These are phyloP conservation scores for Geotrichum candidum DNA, from an alignment of 1,139 yeast genomes.

Conservation along the genomic window DNA sequence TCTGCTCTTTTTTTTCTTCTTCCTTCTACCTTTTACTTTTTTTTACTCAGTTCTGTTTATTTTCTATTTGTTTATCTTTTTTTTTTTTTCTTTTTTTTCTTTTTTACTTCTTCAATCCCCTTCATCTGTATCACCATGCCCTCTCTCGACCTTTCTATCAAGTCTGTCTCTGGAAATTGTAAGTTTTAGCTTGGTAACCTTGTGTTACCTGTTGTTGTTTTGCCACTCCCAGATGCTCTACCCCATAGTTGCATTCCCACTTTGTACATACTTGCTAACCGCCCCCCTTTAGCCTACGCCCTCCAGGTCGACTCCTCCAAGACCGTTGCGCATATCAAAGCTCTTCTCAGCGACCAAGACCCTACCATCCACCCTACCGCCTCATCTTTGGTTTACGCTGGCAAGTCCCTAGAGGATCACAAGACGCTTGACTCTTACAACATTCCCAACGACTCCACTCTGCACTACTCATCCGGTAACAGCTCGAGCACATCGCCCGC, in stretches of 20 bases:
- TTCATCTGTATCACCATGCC: slow-evolving; percentile 1
- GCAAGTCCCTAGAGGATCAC: slow-evolving; percentile 74
- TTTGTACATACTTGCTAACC: not conserved
- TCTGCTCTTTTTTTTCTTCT: not conserved
- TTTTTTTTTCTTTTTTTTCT: not conserved
- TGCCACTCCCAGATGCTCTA: slow-evolving; percentile 6
- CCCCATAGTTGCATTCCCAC: not conserved
- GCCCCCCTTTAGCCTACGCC: slow-evolving; percentile 4
- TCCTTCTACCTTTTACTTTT: too few relatives aligned
- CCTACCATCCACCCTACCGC: slow-evolving; percentile 12
- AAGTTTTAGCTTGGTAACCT: not conserved
- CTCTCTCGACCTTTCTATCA: slow-evolving; percentile 13
- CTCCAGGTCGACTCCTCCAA: slow-evolving; percentile 15
- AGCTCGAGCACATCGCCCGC: slow-evolving; percentile 63
- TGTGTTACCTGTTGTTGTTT: not conserved
- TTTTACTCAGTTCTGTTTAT: too few relatives aligned
- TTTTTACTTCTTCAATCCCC: not conserved
- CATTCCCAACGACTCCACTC: slow-evolving; percentile 72
- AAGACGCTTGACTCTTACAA: slow-evolving; percentile 75
- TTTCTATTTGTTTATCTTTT: not conserved
- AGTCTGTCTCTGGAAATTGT: slow-evolving; percentile 14
- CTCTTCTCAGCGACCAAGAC: slow-evolving; percentile 13
- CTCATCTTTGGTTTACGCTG: slow-evolving; percentile 32
- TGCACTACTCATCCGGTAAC: slow-evolving; percentile 50
- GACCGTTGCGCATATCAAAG: slow-evolving; percentile 15